These are phyloP conservation scores for Babesia sp. DNA, from an alignment of 169 alveolate species.

Conservation along the genomic window DNA sequence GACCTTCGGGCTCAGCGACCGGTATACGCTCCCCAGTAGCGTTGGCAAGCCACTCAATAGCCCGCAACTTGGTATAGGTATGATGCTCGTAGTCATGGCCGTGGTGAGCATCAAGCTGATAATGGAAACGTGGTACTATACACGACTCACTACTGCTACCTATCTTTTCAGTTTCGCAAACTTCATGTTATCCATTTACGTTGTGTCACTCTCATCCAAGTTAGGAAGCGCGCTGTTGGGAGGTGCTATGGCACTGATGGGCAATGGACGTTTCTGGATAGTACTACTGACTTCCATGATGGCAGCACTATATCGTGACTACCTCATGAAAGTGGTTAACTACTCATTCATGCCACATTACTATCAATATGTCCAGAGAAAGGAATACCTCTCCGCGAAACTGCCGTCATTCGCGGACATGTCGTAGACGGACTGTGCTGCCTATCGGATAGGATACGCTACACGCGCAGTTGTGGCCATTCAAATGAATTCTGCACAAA, in stretches of 20 bases:
- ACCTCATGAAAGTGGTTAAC: conserved; percentile 42
- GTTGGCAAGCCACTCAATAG: conserved; percentile 65
- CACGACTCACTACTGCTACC: conserved; percentile 58
- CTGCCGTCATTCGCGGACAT: not conserved
- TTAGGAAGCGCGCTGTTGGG: conserved; percentile 33
- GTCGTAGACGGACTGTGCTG: too few species aligned
- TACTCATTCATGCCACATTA: conserved; percentile 63
- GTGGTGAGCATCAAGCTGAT: conserved; percentile 76
- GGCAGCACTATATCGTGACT: conserved; percentile 59
- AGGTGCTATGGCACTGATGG: conserved; percentile 26
- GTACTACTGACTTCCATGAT: conserved; percentile 33
- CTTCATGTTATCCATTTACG: conserved; percentile 46
- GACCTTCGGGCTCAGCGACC: conserved; percentile 58
- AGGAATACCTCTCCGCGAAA: conserved; percentile 41
- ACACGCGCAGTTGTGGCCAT: too few species aligned
- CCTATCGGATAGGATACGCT: too few species aligned
- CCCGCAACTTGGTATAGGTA: conserved; percentile 70
- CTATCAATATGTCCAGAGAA: conserved; percentile 62
- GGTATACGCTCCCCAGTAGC: conserved; percentile 63
- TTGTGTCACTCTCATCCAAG: conserved; percentile 38
- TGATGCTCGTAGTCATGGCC: conserved; percentile 67
- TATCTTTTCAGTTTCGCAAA: conserved; percentile 63
- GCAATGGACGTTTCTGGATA: conserved; percentile 57
- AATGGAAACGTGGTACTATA: conserved; percentile 75
- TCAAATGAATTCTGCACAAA: too few species aligned